These are phyloP conservation scores for Alternaria rosae DNA, from an alignment of 2,329 filamentous ascomycete species.

Conservation along the genomic window DNA sequence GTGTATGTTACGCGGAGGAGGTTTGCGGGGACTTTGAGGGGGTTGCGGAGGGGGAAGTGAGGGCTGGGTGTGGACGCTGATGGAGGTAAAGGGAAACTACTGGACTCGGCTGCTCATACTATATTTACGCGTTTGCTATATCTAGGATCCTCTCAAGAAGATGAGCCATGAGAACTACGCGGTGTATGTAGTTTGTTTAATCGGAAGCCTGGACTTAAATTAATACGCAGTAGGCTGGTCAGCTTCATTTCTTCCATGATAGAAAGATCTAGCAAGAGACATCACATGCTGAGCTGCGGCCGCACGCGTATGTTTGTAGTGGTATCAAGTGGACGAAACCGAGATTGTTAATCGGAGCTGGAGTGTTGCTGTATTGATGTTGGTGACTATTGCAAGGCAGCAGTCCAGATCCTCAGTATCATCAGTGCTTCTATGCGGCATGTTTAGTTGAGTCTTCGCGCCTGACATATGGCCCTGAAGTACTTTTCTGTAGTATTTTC, in stretches of 20 bases:
- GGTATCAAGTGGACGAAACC: no score
- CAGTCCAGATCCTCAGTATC: no score
- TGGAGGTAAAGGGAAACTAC: neutral
- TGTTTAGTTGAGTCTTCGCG: neutral
- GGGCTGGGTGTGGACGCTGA: neutral
- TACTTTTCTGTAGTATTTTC: no score
- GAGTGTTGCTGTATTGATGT: neutral
- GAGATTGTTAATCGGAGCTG: neutral
- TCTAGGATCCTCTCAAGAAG: neutral
- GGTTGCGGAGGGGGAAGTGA: constrained; percentile 18
- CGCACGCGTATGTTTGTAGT: neutral
- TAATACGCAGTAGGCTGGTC: no score
- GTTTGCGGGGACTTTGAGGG: constrained; percentile 36
- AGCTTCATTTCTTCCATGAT: neutral
- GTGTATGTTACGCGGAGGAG: constrained; percentile 32
- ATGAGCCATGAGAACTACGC: neutral
- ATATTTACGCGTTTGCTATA: neutral
- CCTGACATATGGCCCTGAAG: neutral
- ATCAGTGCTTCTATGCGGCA: neutral
- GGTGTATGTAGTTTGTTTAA: neutral
- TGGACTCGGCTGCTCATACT: neutral
- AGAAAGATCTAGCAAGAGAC: neutral
- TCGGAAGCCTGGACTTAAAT: neutral
- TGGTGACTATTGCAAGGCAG: neutral
- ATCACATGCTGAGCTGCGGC: neutral